Base-by-base conservation (phyloP, 2,329 filamentous ascomycete genomes). In the Calonectria montana region DNA sequence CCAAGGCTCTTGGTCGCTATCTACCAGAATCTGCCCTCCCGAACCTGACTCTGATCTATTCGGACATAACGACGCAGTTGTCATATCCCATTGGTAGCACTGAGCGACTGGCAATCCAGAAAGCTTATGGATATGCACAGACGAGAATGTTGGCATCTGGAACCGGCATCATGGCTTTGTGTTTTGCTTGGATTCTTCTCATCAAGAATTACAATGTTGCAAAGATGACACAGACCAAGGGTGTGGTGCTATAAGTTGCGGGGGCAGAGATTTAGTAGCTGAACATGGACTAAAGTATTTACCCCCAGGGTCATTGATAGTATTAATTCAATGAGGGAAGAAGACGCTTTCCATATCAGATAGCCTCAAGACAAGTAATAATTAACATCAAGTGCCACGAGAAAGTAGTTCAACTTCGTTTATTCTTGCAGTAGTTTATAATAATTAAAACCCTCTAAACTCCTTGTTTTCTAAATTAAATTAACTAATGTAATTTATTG, bases 91-190 rank as follows among this genome's bases (percentile, higher is more conserved):
- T 84, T 16, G 88, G 87, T 1, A 84, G 77, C 8, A 79, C 83
- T 0, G 82, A 82, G 12, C 79, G 89, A 2, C 66, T 83, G 12
- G 90, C 86, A 0, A 91, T 92, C 77, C 90, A 91, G 76, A 78
- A 84, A 13, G 87, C 90, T 0, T 93, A 92, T 71, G 85, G 82
- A 3, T 86, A 88, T 73, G 84, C 85, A 0, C 87, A 88, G 81
- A 83, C 83, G 55, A 78, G 82, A 27, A 86, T 89, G 85, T 78
- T 88, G 31, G 78, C 80, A 16, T 78, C 79, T 0, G 81, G 80
- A 2, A 80, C 78, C 0, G 79, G 76, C 0, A 72, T 82, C 21
- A 81, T 81, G 77, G 75, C 68, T 0, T 23, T 82, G 45, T 72
- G 73, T 1, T 76, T 82, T 27, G 70, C 84, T 3, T 86, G 83